phyloP scores from a whole-genome alignment of 2,329 filamentous ascomycete genomes.

The Akanthomyces lecanii region DNA sequence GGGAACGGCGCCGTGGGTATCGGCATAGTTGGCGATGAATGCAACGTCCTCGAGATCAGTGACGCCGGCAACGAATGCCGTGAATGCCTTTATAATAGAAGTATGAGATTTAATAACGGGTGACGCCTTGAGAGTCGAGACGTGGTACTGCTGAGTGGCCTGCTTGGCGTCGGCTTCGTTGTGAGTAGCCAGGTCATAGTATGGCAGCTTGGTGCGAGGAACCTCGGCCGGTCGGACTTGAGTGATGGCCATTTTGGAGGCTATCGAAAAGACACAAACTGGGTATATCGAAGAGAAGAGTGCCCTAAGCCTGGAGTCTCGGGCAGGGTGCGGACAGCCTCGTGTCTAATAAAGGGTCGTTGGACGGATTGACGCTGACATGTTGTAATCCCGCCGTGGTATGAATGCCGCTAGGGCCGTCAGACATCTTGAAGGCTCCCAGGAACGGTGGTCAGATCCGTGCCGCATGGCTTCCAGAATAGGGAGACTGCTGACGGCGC shows the following conservation, averaged over 20 bases:
- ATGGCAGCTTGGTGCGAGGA: slow-evolving; percentile 14
- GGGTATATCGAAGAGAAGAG: neutral
- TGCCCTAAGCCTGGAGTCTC: neutral
- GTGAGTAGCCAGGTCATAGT: slow-evolving; percentile 13
- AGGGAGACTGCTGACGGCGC: slow-evolving; percentile 5
- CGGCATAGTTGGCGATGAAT: slow-evolving; percentile 10
- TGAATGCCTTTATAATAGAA: slow-evolving; percentile 4
- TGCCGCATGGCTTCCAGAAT: slow-evolving; percentile 11
- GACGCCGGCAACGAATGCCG: slow-evolving; percentile 10
- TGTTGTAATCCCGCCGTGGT: slow-evolving; percentile 13
- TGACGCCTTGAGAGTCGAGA: neutral
- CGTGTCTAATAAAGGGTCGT: slow-evolving; percentile 12
- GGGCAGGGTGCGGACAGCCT: neutral
- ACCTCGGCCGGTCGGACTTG: slow-evolving; percentile 7
- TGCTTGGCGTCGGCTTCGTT: slow-evolving; percentile 12
- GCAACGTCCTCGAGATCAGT: slow-evolving; percentile 12
- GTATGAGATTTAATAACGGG: neutral
- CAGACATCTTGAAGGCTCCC: slow-evolving; percentile 8
- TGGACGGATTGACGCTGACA: slow-evolving; percentile 11
- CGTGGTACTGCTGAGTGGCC: slow-evolving; percentile 1
- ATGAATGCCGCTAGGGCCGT: slow-evolving; percentile 15
- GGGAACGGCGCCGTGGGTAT: neutral
- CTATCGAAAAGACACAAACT: neutral
- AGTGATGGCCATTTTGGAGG: slow-evolving; percentile 7
- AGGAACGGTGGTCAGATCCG: neutral